Evolutionary conservation across 352 stramenopile genomes (phyloP).

Genomic region (Globisporangium polare): DNA sequence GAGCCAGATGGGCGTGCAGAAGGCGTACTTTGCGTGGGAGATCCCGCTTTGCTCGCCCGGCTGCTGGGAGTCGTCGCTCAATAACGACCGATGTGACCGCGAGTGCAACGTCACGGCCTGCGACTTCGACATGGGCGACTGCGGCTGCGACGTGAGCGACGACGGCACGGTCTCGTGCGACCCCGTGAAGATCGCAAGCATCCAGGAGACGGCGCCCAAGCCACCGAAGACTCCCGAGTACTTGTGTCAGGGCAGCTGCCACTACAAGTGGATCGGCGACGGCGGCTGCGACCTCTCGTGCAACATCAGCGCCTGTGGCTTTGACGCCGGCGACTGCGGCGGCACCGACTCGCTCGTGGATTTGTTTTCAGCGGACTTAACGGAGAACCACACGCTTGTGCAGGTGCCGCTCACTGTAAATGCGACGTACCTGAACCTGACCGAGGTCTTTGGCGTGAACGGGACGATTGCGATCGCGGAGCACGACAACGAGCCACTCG

Average conservation of each 20-base stretch:
- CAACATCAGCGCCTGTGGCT: conserved; percentile 81
- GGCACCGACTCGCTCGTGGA: conserved; percentile 31
- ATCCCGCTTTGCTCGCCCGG: conserved; percentile 82
- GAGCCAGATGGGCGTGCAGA: conserved; percentile 79
- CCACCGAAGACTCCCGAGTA: conserved; percentile 41
- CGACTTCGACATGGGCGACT: conserved; percentile 93
- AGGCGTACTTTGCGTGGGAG: conserved; percentile 92
- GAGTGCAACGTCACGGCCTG: conserved; percentile 88
- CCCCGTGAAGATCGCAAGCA: conserved; percentile 49
- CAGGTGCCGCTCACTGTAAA: conserved; percentile 61
- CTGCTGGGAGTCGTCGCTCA: conserved; percentile 73
- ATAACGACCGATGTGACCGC: conserved; percentile 86
- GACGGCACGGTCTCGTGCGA: conserved; percentile 54
- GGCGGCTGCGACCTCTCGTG: conserved; percentile 69
- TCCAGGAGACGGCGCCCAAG: conserved; percentile 49
- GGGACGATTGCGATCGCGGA: conserved; percentile 44
- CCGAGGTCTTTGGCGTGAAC: conserved; percentile 55
- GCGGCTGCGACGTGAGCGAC: conserved; percentile 66
- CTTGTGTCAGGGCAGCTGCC: conserved; percentile 68
- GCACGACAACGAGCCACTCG: conserved; percentile 64
- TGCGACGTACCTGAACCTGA: conserved; percentile 67
- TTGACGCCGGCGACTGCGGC: conserved; percentile 82
- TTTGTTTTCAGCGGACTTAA: conserved; percentile 43
- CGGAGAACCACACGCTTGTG: conserved; percentile 55
- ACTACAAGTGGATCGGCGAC: conserved; percentile 83